Base-by-base conservation (phyloP, 768 basidiomycete genomes). In the Clitopilus hobsonii region DNA sequence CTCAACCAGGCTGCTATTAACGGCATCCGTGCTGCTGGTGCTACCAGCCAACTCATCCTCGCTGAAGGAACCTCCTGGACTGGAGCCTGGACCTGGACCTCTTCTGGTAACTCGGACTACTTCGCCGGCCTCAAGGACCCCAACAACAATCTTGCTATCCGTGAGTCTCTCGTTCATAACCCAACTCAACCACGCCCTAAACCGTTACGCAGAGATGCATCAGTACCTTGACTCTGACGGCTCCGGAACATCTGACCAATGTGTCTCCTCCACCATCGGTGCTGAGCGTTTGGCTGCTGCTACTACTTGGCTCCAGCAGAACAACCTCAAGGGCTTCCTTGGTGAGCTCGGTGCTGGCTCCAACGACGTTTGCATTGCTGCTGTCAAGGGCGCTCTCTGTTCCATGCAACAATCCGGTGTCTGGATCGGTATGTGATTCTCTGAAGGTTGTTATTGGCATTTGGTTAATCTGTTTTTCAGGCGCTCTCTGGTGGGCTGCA, bases 151-250 rank as follows among this genome's bases (percentile, higher is more conserved):
- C 62, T 79, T 54, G 83, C 82, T 25, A 80, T 84, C 58, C 67
- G 81, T 83, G 57, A 52, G 74, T 61, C 51, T 27, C 25, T 16
- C 20, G 22, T 22, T 20, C 10, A 38, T 60, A 47, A n/a, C 49
- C 22, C 38, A 29, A 26, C 29, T 25, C 51, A 36, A 3, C 13
- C 32, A 4, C 10, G 13, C 32, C 10, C 32, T n/a, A 14, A 11
- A 4, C 32, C 32, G 13, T 36, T 4, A 36, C 32, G n/a, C 32
- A 80, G 81, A 86, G 63, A 85, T 85, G 81, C 84, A 86, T 66
- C 83, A 86, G 65, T 86, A 86, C 71, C 83, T 86, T 60, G 84
- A 85, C 67, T 78, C 76, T 29, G 84, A 86, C 61, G 77, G 81
- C 58, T 84, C 82, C 20, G 82, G 82, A 52, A 84, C 83, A 6